Evolutionary conservation across 2,329 filamentous ascomycete species (phyloP).

Genomic region (Diaporthe sp.): DNA sequence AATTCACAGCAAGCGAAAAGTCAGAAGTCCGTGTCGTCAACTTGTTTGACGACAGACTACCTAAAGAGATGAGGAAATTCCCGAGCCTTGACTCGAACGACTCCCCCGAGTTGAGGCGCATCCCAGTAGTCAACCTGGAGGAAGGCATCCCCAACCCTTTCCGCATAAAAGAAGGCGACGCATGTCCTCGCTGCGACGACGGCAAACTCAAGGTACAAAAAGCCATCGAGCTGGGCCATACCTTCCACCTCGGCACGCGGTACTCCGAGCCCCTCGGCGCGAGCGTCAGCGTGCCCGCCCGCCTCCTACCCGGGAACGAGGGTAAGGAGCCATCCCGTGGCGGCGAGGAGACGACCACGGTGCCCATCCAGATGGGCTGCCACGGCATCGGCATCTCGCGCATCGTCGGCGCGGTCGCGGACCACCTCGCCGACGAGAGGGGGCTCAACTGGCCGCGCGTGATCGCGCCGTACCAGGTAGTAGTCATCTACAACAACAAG

Average conservation of each 20-base stretch:
- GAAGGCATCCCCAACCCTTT: constrained; percentile 69
- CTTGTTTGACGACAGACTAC: constrained; percentile 53
- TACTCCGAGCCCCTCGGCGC: constrained; percentile 84
- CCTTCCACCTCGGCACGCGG: constrained; percentile 91
- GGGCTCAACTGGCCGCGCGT: constrained; percentile 90
- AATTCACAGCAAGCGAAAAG: constrained; percentile 48
- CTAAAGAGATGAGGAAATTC: background rate
- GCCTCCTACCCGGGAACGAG: constrained; percentile 39
- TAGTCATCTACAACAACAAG: constrained; percentile 67
- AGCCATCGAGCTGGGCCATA: constrained; percentile 93
- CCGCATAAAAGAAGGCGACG: constrained; percentile 74
- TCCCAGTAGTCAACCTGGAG: constrained; percentile 17
- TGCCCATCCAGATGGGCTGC: constrained; percentile 91
- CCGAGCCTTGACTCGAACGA: background rate
- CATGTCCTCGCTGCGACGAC: constrained; percentile 76
- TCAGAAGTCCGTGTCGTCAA: constrained; percentile 48
- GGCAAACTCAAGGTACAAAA: constrained; percentile 75
- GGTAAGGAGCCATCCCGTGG: background rate
- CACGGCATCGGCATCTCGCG: constrained; percentile 95
- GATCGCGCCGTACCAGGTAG: constrained; percentile 86
- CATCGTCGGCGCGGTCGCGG: constrained; percentile 87
- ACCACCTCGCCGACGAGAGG: constrained; percentile 76
- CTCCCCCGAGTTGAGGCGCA: background rate
- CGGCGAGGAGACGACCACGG: constrained; percentile 41
- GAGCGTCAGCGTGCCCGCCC: constrained; percentile 62